A percentile compares a stretch with the other conserved stretches of the same genome.
phyloP scores from a whole-genome alignment of 441 rosid genomes.

The Euphorbia celastroides region DNA sequence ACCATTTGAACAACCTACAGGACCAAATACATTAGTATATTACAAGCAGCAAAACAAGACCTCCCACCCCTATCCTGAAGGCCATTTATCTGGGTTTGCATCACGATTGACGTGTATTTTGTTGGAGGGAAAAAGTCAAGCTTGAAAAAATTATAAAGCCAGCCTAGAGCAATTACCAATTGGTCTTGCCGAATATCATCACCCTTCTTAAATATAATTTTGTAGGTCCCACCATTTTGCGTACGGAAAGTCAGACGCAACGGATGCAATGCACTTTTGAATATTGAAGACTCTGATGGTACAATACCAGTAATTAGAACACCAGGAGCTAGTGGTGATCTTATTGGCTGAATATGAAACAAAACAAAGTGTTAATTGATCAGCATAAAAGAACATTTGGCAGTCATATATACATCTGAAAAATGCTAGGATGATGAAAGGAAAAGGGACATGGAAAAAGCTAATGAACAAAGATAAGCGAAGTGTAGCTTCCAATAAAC shows the following conservation, averaged over 20 bases:
- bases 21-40: slow-evolving; percentile 22
- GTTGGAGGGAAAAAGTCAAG: not conserved
- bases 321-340: slow-evolving; percentile 81
- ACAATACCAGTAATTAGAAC: slow-evolving; percentile 83
- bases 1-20: slow-evolving; percentile 97
- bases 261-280: slow-evolving; percentile 90
- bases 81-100: not conserved
- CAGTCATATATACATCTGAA: slow-evolving; percentile 12
- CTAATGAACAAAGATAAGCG: slow-evolving; percentile 14
- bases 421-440: slow-evolving; percentile 7
- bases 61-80: not conserved
- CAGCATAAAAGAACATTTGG: slow-evolving; percentile 11
- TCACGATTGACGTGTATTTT: not conserved
- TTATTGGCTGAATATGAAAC: slow-evolving; percentile 63
- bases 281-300: slow-evolving; percentile 90
- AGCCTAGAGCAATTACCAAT: slow-evolving; percentile 52
- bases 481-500: slow-evolving; percentile 9
- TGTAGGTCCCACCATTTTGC: slow-evolving; percentile 71
- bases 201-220: slow-evolving; percentile 92
- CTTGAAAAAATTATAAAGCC: slow-evolving; percentile 6
- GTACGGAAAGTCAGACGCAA: slow-evolving; percentile 83
- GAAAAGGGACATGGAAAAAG: slow-evolving; percentile 15
- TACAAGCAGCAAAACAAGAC: slow-evolving; percentile 5
- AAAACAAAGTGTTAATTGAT: slow-evolving; percentile 7
- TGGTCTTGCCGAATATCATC: slow-evolving; percentile 99